Evolutionary conservation across 176 grass and related monocot genomes (phyloP), one percentile per base, ranked within the genome.

Genomic region (Echinochloa phyllopogon): DNA sequence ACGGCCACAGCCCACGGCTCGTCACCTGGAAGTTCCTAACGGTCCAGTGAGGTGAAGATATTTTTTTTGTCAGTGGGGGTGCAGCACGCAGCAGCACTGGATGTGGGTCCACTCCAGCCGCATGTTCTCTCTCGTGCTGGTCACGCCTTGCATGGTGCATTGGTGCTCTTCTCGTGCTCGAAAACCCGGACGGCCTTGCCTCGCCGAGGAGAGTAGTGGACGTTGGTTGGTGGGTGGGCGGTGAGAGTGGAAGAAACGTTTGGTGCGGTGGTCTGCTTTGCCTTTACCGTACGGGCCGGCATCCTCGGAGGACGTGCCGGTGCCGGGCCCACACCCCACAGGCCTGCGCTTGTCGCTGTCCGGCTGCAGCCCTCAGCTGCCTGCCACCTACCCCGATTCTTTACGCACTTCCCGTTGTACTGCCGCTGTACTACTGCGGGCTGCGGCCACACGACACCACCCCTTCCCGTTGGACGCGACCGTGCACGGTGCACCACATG

Each of bases 301-400:
- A 2, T 48, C 83, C 25, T 89, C 36, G 77, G 65, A 62, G 9
- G 36, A 24, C 21, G 82, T 11, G 77, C 29, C 18, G 6, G 9
- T 55, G 42, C 29, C 29, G 29, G 29, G 1, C 29, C 29, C 29
- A 33, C 29, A 33, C 29, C 49, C 0, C 57, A 10, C 57, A 37
- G 76, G 59, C 61, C 61, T 33, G 6, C 66, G 62, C 59, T 69
- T 45, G 75, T 74, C 67, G 37, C 57, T 84, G 80, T 72, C 55
- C 36, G 75, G 40, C 50, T 9, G 47, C 47, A 14, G 47, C 27
- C 5, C 49, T 10, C 16, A 36, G 47, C 81, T 36, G 59, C 43
- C 81, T 65, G 50, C 52, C 63, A 89, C 82, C 87, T 24, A 80
- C 58, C 65, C 57, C 56, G 6, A 45, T 74, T n/a, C n/a, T n/a